Conservation (phyloP, 805 yeast species). For the Yamadazyma nakazawae region DNA sequence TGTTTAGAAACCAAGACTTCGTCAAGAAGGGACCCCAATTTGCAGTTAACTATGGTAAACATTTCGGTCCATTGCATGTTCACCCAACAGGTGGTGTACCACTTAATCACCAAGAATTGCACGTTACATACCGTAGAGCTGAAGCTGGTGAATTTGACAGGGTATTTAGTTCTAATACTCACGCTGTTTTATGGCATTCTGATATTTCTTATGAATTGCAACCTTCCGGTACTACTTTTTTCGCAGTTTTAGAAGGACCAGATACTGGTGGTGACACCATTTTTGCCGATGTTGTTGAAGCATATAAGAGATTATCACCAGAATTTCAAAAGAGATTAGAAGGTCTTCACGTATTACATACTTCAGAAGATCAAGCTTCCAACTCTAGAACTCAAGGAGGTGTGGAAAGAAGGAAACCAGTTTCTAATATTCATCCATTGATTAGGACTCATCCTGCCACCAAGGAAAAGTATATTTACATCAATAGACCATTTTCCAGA, state of each 20-base stretch:
- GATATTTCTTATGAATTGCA: conserved; percentile 36
- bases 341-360: conserved; percentile 34
- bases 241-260: conserved; percentile 34
- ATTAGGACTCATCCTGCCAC: conserved; percentile 36
- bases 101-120: conserved; percentile 30
- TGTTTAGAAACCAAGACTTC: conserved; percentile 32
- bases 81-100: conserved; percentile 25
- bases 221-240: conserved; percentile 33
- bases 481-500: conserved; percentile 34
- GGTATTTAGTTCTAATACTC: conserved; percentile 25
- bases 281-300: conserved; percentile 37
- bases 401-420: conserved; percentile 30
- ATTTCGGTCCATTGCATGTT: conserved; percentile 20
- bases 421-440: conserved; percentile 34
- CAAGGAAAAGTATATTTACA: conserved; percentile 26
- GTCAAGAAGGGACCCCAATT: conserved; percentile 40
- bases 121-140: conserved; percentile 32
- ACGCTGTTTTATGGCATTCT: conserved; percentile 35
- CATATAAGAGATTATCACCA: conserved; percentile 35
- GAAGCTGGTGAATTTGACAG: conserved; percentile 26
- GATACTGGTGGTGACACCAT: conserved; percentile 37
- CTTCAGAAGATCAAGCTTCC: conserved; percentile 30
- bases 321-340: conserved; percentile 28
- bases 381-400: conserved; percentile 30
- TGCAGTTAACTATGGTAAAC: conserved; percentile 23